Evolutionary conservation across 768 basidiomycete species (phyloP), one percentile per base, ranked within the genome.

Genomic region (Leccinum sublutescens): DNA sequence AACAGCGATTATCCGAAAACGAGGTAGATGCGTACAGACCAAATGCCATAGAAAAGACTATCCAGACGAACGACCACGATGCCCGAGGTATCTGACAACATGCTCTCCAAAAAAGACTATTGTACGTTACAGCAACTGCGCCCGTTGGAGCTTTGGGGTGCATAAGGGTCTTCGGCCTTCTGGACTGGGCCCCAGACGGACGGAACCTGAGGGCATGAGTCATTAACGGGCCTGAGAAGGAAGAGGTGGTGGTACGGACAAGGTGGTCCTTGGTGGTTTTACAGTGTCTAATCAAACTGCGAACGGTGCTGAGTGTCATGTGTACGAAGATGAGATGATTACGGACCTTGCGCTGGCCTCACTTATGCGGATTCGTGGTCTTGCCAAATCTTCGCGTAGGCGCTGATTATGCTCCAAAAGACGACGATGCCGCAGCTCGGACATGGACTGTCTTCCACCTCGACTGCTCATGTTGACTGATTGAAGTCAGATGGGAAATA

Each of bases 161-260:
- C 89, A 69, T 94, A 98, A 51, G 96, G 96, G 71, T 99, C 96
- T 59, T 96, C 93, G 47, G 85, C 85, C 70, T 90, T 91, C 63
- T 85, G 86, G n/a, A 96, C 87, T 23, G 92, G 88, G 10, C 97
- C 97, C 97, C 97, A 99, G 1, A 99, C 93, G 19, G 91, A 94
- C 25, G 95, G 95, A 52, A 96, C 89, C 90, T 95, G 66, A 29
- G 55, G 53, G 62, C 38, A 64, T 68, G 54, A 68, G 67, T 36
- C 60, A 63, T 21, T 53, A 40, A 27, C 55, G 40, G 36, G 36
- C 1, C 0, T 53, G 45, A 59, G 61, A 45, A 23, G 43, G 59
- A 57, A 61, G 43, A 54, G 5, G 33, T 29, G 50, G 61, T 36
- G 31, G 27, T 34, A 76, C 82, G 66, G 60, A 86, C 85, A 52